Percentiles rank a stretch among this genome's conserved stretches.
These are phyloP conservation scores for Scytalidium lignicola DNA, from an alignment of 2,329 filamentous ascomycete species.

Conservation along the genomic window DNA sequence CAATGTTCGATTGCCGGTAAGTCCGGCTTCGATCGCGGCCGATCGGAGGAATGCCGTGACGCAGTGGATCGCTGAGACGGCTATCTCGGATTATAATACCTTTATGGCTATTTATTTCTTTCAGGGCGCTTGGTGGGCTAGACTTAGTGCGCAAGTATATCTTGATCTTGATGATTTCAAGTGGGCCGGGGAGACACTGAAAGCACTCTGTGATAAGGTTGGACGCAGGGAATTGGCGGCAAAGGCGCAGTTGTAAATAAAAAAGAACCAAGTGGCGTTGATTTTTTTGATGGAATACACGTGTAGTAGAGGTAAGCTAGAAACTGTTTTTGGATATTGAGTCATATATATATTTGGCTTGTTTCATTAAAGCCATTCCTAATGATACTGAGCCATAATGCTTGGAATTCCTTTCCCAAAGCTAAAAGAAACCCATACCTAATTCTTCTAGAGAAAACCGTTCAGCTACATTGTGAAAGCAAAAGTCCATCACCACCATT, in stretches of 20 bases:
- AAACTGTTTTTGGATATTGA: too few species aligned
- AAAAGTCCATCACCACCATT: not conserved
- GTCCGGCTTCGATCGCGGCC: conserved; percentile 21
- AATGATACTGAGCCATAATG: not conserved
- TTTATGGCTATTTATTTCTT: conserved; percentile 64
- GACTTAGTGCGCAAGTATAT: conserved; percentile 79
- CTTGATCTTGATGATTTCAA: conserved; percentile 76
- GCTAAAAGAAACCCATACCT: not conserved
- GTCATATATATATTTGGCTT: too few species aligned
- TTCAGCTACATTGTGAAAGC: not conserved
- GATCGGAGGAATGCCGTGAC: conserved; percentile 31
- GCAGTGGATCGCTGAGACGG: conserved; percentile 51
- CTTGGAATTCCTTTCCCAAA: not conserved
- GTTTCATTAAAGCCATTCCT: not conserved
- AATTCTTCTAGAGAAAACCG: not conserved
- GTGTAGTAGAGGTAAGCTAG: too few species aligned
- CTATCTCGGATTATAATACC: conserved; percentile 61
- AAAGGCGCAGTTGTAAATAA: not conserved
- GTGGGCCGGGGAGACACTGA: conserved; percentile 47
- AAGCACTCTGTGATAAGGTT: conserved; percentile 46
- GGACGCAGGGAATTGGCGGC: conserved; percentile 30
- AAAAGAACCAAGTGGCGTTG: not conserved
- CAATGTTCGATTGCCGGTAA: conserved; percentile 64
- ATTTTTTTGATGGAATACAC: too few species aligned
- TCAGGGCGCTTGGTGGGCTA: conserved; percentile 58